Conservation (phyloP, 148 eudicot species). For the Rhododendron henanense region DNA sequence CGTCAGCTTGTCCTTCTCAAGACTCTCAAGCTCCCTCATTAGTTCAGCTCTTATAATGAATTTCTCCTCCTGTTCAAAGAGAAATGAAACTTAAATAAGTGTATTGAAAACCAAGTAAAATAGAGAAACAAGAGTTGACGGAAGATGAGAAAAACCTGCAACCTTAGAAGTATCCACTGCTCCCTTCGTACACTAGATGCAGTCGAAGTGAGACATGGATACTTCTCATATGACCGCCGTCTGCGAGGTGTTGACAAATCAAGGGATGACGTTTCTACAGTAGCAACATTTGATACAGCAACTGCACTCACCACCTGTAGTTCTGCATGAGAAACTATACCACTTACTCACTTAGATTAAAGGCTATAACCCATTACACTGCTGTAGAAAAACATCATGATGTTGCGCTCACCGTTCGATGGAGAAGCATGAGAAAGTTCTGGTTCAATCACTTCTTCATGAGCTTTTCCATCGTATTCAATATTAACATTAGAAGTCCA, state of each 20-base stretch:
- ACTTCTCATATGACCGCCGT: conserved; percentile 54
- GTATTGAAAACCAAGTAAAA: background rate
- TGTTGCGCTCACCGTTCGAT: conserved; percentile 25
- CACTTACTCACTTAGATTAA: conserved; percentile 14
- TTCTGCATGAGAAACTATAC: conserved; percentile 27
- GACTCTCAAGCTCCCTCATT: conserved; percentile 68
- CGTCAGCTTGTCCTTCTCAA: conserved; percentile 63
- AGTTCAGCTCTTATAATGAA: conserved; percentile 75
- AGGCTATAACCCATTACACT: conserved; percentile 17
- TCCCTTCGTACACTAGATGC: conserved; percentile 63
- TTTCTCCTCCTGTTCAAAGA: conserved; percentile 60
- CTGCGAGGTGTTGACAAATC: conserved; percentile 35
- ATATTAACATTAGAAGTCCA: conserved; percentile 30
- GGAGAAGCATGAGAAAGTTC: conserved; percentile 25
- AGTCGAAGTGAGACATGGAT: conserved; percentile 61
- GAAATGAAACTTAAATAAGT: background rate
- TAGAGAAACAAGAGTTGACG: conserved; percentile 6
- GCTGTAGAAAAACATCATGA: conserved; percentile 25
- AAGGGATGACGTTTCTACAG: conserved; percentile 30
- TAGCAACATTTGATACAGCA: conserved; percentile 9
- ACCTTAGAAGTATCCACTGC: conserved; percentile 66
- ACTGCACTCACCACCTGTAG: conserved; percentile 19
- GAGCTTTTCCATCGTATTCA: conserved; percentile 17
- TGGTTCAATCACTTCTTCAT: conserved; percentile 31
- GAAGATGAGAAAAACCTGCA: conserved; percentile 50